Evolutionary conservation across 164 flowering plant genomes (phyloP), one percentile per base, ranked within the genome.

Genomic region (grape (Vitis vinifera)): DNA sequence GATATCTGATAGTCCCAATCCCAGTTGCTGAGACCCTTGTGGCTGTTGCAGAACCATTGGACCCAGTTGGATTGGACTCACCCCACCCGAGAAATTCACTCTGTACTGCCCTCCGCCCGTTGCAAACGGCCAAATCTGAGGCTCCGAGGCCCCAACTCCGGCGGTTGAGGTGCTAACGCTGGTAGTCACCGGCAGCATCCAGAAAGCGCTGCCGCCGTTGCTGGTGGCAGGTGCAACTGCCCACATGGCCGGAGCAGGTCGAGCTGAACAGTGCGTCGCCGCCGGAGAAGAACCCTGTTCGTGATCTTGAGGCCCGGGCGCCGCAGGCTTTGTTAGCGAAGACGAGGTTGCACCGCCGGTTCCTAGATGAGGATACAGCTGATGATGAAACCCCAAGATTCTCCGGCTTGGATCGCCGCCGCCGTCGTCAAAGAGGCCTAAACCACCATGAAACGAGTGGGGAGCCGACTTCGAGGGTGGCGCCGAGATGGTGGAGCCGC

Each of bases 341-440:
- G 78, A 71, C 1, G 70, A 71, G 9, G 68, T 64, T 56, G 62
- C 68, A 14, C 63, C 74, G 50, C 31, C 66, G 51, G 50, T 16
- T 48, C 30, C 68, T 15, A 68, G 23, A 31, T 62, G 72, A 7
- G 76, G 69, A 29, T 75, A 75, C 0, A 75, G 74, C 30, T 74
- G 84, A 8, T 79, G 83, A 31, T 74, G 89, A 67, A 85, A 87
- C 67, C 88, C 90, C 27, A 83, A 62, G 83, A 83, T 74, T 74
- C 56, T 6, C 80, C 29, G 8, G 37, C 75, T 9, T 17, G 9
- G 3, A 48, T 19, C 51, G 16, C 13, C 30, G 5, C 75, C n/a
- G 1, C 31, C 66, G 8, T 64, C 78, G 48, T 74, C 77, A 60
- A 75, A 72, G 19, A 77, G 68, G 17, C 79, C 82, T 10, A 87